Base-by-base conservation (phyloP, 345 rosid genomes). In the Linum trigynum region DNA sequence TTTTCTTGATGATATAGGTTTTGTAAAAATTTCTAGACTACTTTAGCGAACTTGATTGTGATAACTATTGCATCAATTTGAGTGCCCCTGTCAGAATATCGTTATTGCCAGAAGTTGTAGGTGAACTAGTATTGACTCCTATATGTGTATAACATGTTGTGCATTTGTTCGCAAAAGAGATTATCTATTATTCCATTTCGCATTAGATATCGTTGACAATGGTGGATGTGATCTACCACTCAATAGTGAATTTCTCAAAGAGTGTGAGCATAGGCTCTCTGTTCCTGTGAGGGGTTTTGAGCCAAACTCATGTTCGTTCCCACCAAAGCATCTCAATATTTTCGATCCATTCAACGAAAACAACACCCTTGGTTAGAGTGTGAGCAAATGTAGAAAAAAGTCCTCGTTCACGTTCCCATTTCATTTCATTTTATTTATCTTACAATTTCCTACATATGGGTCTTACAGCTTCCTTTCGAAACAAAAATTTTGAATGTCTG, bases 11-110 rank as follows among this genome's bases (percentile, higher is more conserved):
- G 63, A 60, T 73, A 11, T 74, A 94, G 97, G 99, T 91, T 42
- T 78, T 94, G 42, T 80, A 82, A 71, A 88, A 80, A 74, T 91
- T 91, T 81, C 81, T 91, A 86, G 95, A 94, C 65, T 87, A 85
- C 80, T 94, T 85, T 71, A 90, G 97, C 88, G 87, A 90, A 77
- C 91, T 95, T 64, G 97, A 95, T 68, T 95, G 99, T 95, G 94
- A 89, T 65, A 90, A 82, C 65, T 89, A 82, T 62, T 89, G 99
- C 67, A 81, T 89, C 71, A 90, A 88, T 79, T 77, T 95, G 74
- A 83, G 72, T 67, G 97, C 97, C 57, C 97, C 83, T 1, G 78
- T 87, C 57, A 78, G 80, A 57, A 51, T 86, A 71, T 83, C 97
- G 14, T 76, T 86, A 51, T 70, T 83, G 67, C 95, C 89, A 14